A percentile compares a stretch with the other conserved stretches of the same genome.
phyloP scores from a whole-genome alignment of 2,329 filamentous ascomycete species.

The Pseudogymnoascus sp. region DNA sequence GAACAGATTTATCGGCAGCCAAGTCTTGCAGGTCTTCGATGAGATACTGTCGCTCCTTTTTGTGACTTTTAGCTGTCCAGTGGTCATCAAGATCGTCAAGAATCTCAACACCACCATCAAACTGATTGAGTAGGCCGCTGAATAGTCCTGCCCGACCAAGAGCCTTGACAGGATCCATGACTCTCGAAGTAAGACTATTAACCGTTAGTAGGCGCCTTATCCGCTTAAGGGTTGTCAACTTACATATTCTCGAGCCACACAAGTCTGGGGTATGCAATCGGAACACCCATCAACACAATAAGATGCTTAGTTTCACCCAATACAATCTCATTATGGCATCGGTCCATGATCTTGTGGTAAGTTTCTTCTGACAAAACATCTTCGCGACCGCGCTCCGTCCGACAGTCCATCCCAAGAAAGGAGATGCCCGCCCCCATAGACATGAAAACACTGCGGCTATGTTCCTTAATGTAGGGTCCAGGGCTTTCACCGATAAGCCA shows the following conservation, averaged over 20 bases:
- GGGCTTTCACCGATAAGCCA: conserved; percentile 75
- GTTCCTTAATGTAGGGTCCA: conserved; percentile 84
- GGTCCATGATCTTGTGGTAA: conserved; percentile 79
- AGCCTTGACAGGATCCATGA: conserved; percentile 84
- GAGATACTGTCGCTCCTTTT: conserved; percentile 76
- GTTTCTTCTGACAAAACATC: conserved; percentile 73
- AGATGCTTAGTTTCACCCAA: conserved; percentile 83
- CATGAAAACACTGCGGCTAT: conserved; percentile 79
- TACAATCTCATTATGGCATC: conserved; percentile 71
- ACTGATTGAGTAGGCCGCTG: conserved; percentile 73
- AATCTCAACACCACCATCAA: conserved; percentile 86
- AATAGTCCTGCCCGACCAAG: conserved; percentile 74
- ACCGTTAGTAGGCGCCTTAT: conserved; percentile 25
- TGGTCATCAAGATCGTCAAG: conserved; percentile 90
- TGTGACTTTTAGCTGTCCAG: conserved; percentile 95
- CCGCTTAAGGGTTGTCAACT: conserved; percentile 26
- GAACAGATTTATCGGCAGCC: conserved; percentile 83
- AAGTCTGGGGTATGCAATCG: conserved; percentile 69
- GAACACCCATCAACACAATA: conserved; percentile 77
- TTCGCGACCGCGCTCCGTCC: conserved; percentile 79
- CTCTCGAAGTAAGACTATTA: conserved; percentile 65
- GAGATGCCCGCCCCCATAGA: conserved; percentile 69
- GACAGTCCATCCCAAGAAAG: conserved; percentile 80
- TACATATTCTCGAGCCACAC: conserved; percentile 65
- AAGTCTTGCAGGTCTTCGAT: conserved; percentile 89